Evolutionary conservation across 768 basidiomycete genomes (phyloP).

Genomic region (Hygrophoropsis aurantiaca): DNA sequence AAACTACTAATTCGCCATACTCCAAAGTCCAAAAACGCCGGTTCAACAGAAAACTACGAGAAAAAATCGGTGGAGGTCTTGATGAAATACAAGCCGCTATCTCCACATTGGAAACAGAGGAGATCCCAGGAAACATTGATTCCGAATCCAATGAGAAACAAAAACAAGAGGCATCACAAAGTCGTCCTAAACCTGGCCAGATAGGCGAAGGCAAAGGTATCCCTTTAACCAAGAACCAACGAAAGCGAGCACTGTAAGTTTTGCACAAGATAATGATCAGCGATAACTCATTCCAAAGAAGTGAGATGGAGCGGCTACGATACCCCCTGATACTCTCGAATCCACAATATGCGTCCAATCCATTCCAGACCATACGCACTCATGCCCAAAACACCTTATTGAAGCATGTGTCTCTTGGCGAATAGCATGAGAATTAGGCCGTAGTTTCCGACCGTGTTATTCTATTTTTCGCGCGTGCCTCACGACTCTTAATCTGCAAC

Average conservation of each 20-base stretch:
- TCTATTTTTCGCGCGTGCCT: too few species aligned
- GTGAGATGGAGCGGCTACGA: conserved; percentile 65
- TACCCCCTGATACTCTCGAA: conserved; percentile 70
- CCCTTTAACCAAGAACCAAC: conserved; percentile 61
- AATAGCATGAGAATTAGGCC: too few species aligned
- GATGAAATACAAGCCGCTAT: conserved; percentile 55
- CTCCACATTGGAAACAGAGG: conserved; percentile 42
- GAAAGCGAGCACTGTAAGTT: conserved; percentile 68
- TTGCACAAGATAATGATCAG: conserved; percentile 4
- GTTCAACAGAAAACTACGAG: conserved; percentile 66
- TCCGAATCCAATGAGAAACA: conserved; percentile 14
- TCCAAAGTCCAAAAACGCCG: conserved; percentile 75
- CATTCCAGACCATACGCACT: conserved; percentile 75
- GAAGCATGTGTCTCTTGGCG: conserved; percentile 39
- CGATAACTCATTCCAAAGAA: conserved; percentile 25
- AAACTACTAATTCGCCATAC: conserved; percentile 49
- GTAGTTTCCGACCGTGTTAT: too few species aligned
- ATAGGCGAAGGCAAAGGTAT: conserved; percentile 67
- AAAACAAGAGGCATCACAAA: conserved; percentile 13
- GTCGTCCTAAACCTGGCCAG: conserved; percentile 41
- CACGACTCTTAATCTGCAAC: too few species aligned
- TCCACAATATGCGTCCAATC: conserved; percentile 63
- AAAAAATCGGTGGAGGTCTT: conserved; percentile 53
- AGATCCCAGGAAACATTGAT: conserved; percentile 15
- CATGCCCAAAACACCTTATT: conserved; percentile 79